Percentiles rank a stretch among this genome's conserved stretches.
These are phyloP conservation scores for Tephrocybe sp. DNA, from an alignment of 768 basidiomycete species.

Conservation along the genomic window DNA sequence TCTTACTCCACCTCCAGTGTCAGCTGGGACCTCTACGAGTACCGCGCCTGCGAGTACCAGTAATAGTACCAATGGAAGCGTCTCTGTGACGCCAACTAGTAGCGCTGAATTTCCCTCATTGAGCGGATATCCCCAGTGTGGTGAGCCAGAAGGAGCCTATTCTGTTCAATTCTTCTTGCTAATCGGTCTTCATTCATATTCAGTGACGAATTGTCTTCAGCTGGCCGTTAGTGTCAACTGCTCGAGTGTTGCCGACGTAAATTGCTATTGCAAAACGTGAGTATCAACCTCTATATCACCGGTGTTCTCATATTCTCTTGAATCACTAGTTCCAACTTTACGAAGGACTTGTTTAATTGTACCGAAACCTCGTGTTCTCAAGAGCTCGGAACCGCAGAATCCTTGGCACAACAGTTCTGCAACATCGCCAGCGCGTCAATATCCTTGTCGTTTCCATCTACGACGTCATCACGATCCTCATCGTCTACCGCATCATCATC, in stretches of 20 bases:
- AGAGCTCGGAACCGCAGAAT: slow-evolving; percentile 39
- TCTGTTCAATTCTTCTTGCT: not conserved
- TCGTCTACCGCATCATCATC: slow-evolving; percentile 2
- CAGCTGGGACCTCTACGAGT: slow-evolving; percentile 6
- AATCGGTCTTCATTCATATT: not conserved
- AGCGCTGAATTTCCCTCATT: slow-evolving; percentile 38
- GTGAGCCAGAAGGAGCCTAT: slow-evolving; percentile 24
- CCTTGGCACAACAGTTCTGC: slow-evolving; percentile 49
- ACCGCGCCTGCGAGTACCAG: slow-evolving; percentile 9
- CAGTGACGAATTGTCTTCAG: slow-evolving; percentile 46
- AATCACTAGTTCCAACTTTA: slow-evolving; percentile 34
- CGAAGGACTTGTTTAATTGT: slow-evolving; percentile 36
- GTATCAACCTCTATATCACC: slow-evolving; percentile 10
- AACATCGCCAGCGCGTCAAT: slow-evolving; percentile 22
- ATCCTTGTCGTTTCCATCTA: slow-evolving; percentile 22
- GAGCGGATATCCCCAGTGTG: slow-evolving; percentile 38
- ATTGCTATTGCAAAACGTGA: slow-evolving; percentile 48
- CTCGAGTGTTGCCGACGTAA: slow-evolving; percentile 42
- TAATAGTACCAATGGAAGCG: slow-evolving; percentile 9
- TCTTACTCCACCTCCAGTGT: slow-evolving; percentile 19
- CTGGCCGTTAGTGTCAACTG: slow-evolving; percentile 39
- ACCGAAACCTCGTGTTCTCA: slow-evolving; percentile 34
- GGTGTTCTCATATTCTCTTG: not conserved
- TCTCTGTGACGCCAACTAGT: slow-evolving; percentile 27
- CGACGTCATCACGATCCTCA: slow-evolving; percentile 11